Evolutionary conservation across 208 protist genomes (phyloP), one percentile per base, ranked within the genome.

Genomic region (Trypanosoma vivax): DNA sequence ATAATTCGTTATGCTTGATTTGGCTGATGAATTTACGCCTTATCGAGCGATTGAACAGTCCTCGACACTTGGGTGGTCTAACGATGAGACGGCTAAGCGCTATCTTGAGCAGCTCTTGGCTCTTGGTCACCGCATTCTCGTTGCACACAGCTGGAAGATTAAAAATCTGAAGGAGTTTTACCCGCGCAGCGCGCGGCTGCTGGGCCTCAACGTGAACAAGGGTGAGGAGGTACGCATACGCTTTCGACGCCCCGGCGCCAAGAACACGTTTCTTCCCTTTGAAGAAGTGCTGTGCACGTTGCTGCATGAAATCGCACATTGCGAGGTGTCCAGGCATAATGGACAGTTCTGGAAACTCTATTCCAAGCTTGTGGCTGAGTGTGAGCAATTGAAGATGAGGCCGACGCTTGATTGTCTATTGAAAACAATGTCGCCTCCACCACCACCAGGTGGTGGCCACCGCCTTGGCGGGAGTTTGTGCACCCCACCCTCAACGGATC

Each of bases 231-330:
- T 96, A 3, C 82, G 76, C 28, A 53, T 96, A 14, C 75, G 87
- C 5, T 88, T 96, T 47, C 82, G 90, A 27, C 37, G 65, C 0
- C 83, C 84, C 0, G 75, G 73, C 19, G 51, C 75, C 48, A 76
- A 74, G 34, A 57, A 59, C n/a, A 50, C 60, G 10, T 96, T 96
- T 61, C 63, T 92, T 34, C 80, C 84, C 16, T 94, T 92, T 52
- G 63, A 91, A 33, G 74, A 90, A 29, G 80, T 96, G 19, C 24
- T 94, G 0, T 85, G 80, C 55, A 96, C 87, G 1, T 70, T 87
- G 11, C 56, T 96, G 37, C 90, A 96, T 66, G 90, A 96, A 73
- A 63, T 96, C 11, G 81, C 79, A 4, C 90, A 96, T 56, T 90
- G 78, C 50, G 48, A 60, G 21, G 58, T 78, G 52, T 73, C 68